Percentiles rank a stretch among this genome's conserved stretches.
These are phyloP conservation scores for Gleditsia sinensis DNA, from an alignment of 306 rosid species.

Conservation along the genomic window DNA sequence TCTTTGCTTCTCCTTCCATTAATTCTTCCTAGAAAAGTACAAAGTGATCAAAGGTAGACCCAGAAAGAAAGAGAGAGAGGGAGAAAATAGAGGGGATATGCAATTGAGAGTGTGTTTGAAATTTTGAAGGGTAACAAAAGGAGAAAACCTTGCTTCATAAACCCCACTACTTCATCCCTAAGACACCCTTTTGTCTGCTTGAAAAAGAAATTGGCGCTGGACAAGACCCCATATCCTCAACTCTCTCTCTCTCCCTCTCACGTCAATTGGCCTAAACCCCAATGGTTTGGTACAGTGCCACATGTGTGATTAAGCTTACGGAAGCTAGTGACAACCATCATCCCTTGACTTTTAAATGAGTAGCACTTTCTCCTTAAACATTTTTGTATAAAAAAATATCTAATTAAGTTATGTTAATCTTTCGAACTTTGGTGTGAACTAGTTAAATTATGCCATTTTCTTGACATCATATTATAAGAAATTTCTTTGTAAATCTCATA, in stretches of 20 bases:
- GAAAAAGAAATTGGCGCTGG: constrained; percentile 46
- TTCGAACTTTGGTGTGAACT: too few relatives aligned
- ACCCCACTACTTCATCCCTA: constrained; percentile 31
- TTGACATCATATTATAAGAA: too few relatives aligned
- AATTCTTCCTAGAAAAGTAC: constrained; percentile 17
- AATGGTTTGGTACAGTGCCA: too few relatives aligned
- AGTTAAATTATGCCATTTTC: too few relatives aligned
- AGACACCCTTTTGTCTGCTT: constrained; percentile 41
- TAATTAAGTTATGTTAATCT: too few relatives aligned
- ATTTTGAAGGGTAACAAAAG: constrained; percentile 22
- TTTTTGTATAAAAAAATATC: too few relatives aligned
- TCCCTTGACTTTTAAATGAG: too few relatives aligned
- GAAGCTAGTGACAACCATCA: too few relatives aligned
- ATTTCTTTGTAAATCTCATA: too few relatives aligned
- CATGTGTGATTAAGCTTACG: too few relatives aligned
- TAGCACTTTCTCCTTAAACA: too few relatives aligned
- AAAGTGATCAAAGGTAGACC: constrained; percentile 17
- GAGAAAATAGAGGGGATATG: too few relatives aligned
- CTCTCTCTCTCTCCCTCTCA: background rate
- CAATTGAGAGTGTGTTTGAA: background rate
- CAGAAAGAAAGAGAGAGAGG: constrained; percentile 10
- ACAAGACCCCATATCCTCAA: constrained; percentile 24
- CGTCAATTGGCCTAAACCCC: background rate
- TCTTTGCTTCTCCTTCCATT: constrained; percentile 57
- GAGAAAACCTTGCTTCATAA: constrained; percentile 31